Percentiles rank a stretch among this genome's conserved stretches.
Conservation (phyloP, 2,329 filamentous ascomycete genomes). For the Penicillium corylophilum region DNA sequence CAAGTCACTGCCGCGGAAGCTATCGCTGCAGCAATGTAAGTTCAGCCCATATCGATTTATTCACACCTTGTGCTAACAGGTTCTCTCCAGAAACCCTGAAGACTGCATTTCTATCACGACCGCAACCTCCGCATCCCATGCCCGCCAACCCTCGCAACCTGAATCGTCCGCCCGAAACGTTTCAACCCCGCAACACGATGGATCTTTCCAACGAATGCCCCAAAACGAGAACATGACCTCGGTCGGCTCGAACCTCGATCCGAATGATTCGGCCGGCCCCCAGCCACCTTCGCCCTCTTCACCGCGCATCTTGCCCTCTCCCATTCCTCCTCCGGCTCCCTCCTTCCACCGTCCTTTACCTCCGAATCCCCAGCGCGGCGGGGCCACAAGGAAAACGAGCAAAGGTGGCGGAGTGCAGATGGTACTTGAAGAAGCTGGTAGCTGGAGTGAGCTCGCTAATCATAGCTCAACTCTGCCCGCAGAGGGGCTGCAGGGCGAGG, state of each 20-base stretch:
- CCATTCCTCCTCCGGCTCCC: constrained; percentile 27
- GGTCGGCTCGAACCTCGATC: constrained; percentile 30
- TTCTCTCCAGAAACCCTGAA: constrained; percentile 37
- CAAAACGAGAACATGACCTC: constrained; percentile 28
- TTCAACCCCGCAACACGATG: constrained; percentile 32
- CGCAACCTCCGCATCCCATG: constrained; percentile 28
- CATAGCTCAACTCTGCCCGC: constrained; percentile 73
- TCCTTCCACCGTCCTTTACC: constrained; percentile 43
- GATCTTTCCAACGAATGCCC: constrained; percentile 28
- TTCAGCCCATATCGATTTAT: not conserved
- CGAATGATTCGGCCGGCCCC: constrained; percentile 23
- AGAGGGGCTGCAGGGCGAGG: constrained; percentile 54
- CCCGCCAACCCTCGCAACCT: constrained; percentile 38
- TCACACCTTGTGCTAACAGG: constrained; percentile 9
- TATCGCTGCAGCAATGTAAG: constrained; percentile 39
- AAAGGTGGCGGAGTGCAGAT: constrained; percentile 85
- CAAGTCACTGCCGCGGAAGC: constrained; percentile 52
- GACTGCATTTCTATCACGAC: constrained; percentile 32
- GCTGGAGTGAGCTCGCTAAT: constrained; percentile 87
- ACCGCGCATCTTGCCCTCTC: constrained; percentile 25
- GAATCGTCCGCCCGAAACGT: constrained; percentile 31
- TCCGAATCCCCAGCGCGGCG: constrained; percentile 49
- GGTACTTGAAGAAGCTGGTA: constrained; percentile 82
- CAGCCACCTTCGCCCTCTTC: constrained; percentile 27
- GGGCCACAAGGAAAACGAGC: constrained; percentile 70